Conservation (phyloP, 257 asterid species). For the Lavandula angustifolia region DNA sequence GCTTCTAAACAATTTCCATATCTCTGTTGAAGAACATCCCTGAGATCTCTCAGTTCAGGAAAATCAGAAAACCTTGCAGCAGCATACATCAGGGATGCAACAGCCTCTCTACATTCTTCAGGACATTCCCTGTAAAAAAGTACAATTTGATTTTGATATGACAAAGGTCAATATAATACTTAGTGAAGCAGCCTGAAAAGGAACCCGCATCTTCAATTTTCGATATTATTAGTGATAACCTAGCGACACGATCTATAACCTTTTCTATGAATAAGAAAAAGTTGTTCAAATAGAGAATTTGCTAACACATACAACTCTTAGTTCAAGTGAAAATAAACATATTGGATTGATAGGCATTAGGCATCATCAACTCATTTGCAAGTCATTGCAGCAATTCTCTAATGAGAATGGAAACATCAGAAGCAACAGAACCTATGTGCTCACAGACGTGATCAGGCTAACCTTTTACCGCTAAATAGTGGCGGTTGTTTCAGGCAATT, state of each 20-base stretch:
- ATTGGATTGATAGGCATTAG: not conserved
- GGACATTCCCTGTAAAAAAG: slow-evolving; percentile 77
- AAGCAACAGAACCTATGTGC: not conserved
- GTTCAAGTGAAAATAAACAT: not conserved
- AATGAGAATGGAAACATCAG: not conserved
- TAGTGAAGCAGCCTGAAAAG: slow-evolving; percentile 25
- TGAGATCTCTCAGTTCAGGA: slow-evolving; percentile 92
- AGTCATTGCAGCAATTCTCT: not conserved
- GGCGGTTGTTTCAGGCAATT: slow-evolving; percentile 9
- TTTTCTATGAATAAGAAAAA: not conserved
- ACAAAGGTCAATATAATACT: slow-evolving; percentile 21
- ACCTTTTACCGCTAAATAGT: slow-evolving; percentile 1
- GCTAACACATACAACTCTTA: not conserved
- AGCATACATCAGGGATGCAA: slow-evolving; percentile 89
- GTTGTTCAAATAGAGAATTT: not conserved
- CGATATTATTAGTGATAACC: not conserved
- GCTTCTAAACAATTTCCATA: slow-evolving; percentile 66
- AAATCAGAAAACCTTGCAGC: slow-evolving; percentile 98
- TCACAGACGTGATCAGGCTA: not conserved
- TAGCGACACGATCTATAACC: not conserved
- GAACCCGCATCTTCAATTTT: not conserved
- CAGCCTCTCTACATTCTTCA: slow-evolving; percentile 89
- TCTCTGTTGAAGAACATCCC: slow-evolving; percentile 79
- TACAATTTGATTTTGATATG: slow-evolving; percentile 28
- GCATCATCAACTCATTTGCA: not conserved